Percentiles rank a stretch among this genome's conserved stretches.
phyloP scores from a whole-genome alignment of 2,329 filamentous ascomycete genomes.

The Dissoconium aciculare region DNA sequence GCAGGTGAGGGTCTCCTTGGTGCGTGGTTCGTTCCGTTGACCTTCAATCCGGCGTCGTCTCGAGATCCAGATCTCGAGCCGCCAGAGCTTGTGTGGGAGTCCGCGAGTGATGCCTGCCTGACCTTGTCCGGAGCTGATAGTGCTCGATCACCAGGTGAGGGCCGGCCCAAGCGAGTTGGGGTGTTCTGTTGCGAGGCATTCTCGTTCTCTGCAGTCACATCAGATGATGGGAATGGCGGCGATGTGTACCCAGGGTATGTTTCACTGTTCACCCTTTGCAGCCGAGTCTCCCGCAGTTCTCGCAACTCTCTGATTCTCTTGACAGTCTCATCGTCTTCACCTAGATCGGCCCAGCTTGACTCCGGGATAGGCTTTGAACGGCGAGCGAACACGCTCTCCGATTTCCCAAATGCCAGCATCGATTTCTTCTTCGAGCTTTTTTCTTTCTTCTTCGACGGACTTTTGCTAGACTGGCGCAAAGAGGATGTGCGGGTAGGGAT shows the following conservation, averaged over 20 bases:
- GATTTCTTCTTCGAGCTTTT: conserved; percentile 11
- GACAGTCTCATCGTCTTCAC: conserved; percentile 39
- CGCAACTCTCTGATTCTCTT: conserved; percentile 44
- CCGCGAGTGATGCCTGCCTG: too few species aligned
- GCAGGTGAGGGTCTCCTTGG: too few species aligned
- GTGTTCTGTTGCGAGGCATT: too few species aligned
- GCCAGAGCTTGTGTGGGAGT: too few species aligned
- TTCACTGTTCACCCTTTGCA: conserved; percentile 24
- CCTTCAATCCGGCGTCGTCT: too few species aligned
- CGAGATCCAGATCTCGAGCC: too few species aligned
- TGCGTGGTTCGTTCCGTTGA: too few species aligned
- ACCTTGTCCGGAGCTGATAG: too few species aligned
- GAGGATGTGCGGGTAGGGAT: conserved; percentile 24
- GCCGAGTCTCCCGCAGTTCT: conserved; percentile 41
- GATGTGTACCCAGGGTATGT: conserved; percentile 5
- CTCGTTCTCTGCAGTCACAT: too few species aligned
- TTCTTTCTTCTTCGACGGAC: conserved; percentile 13
- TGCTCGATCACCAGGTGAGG: too few species aligned
- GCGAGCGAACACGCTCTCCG: neutral
- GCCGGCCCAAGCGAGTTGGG: too few species aligned
- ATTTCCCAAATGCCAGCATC: neutral
- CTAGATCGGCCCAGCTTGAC: conserved; percentile 23
- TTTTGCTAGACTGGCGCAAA: conserved; percentile 22
- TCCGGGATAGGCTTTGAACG: conserved; percentile 19
- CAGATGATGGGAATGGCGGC: too few species aligned